These are phyloP conservation scores for Calonectria montana DNA, from an alignment of 2,329 filamentous ascomycete genomes.

Conservation along the genomic window DNA sequence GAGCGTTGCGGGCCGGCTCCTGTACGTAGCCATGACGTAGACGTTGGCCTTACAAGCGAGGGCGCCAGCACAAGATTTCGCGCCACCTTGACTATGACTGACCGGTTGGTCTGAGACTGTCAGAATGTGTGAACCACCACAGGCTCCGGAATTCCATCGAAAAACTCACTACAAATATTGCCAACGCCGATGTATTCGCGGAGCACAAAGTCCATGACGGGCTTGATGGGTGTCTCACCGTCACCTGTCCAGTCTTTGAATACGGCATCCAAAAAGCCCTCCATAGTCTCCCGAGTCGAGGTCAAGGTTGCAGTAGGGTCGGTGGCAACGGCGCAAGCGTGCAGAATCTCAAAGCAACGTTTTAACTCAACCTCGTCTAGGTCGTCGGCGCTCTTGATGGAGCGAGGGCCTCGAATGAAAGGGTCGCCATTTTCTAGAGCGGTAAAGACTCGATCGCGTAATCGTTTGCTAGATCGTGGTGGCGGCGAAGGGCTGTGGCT, in stretches of 20 bases:
- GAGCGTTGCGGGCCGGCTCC: constrained; percentile 42
- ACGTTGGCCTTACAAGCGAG: constrained; percentile 33
- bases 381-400: constrained; percentile 40
- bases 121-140: not conserved
- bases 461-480: constrained; percentile 25
- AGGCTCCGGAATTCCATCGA: not conserved
- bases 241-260: constrained; percentile 44
- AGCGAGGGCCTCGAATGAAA: constrained; percentile 26
- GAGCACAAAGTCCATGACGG: constrained; percentile 44
- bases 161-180: constrained; percentile 43
- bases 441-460: constrained; percentile 40
- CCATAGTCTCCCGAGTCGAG: constrained; percentile 45
- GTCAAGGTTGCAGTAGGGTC: constrained; percentile 34
- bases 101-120: constrained; percentile 26
- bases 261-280: constrained; percentile 46
- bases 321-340: constrained; percentile 45
- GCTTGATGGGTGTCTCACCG: constrained; percentile 27
- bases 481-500: constrained; percentile 29
- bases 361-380: constrained; percentile 43
- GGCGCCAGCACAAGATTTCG: constrained; percentile 30
- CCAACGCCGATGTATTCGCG: constrained; percentile 43
- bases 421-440: constrained; percentile 37
- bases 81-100: constrained; percentile 31
- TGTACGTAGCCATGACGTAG: constrained; percentile 42
- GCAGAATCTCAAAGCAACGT: constrained; percentile 48